Evolutionary conservation across 2,329 filamentous ascomycete genomes (phyloP).

Genomic region (Aspergillus versicolor): DNA sequence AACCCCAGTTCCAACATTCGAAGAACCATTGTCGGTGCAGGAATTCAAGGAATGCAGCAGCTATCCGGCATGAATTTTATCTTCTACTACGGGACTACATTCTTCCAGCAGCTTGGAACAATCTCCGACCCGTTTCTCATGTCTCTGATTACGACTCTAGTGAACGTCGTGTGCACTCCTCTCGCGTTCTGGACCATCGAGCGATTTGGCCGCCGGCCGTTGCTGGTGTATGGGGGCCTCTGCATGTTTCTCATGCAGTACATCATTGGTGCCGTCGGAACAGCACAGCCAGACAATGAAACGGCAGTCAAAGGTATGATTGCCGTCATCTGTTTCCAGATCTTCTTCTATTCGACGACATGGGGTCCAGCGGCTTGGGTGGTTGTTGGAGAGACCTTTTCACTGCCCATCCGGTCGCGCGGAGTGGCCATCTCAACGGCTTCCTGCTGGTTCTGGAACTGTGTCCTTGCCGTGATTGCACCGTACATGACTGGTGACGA

Average conservation of each 20-base stretch:
- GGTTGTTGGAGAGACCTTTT: conserved; percentile 86
- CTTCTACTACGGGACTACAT: conserved; percentile 82
- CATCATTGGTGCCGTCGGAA: conserved; percentile 75
- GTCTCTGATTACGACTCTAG: conserved; percentile 78
- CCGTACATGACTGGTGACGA: conserved; percentile 61
- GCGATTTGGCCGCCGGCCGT: conserved; percentile 72
- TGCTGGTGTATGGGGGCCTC: conserved; percentile 74
- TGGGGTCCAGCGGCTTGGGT: conserved; percentile 74
- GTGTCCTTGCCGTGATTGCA: conserved; percentile 67
- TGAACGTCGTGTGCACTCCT: conserved; percentile 83
- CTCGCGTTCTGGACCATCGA: conserved; percentile 87
- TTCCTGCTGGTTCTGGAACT: conserved; percentile 92
- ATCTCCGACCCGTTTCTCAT: conserved; percentile 79
- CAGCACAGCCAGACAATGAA: conserved; percentile 53
- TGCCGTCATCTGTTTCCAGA: conserved; percentile 86
- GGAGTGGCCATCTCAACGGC: conserved; percentile 84
- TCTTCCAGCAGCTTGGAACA: conserved; percentile 72
- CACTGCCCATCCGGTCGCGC: conserved; percentile 80
- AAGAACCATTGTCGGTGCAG: conserved; percentile 68
- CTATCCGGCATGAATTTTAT: conserved; percentile 89
- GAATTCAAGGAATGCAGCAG: conserved; percentile 78
- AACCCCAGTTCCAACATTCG: conserved; percentile 58
- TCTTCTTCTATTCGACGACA: conserved; percentile 87
- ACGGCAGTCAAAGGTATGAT: conserved; percentile 64
- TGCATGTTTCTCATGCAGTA: conserved; percentile 88